Percentiles rank a stretch among this genome's conserved stretches.
Conservation (phyloP, 2,329 filamentous ascomycete genomes). For the Trichoderma endophyticum region DNA sequence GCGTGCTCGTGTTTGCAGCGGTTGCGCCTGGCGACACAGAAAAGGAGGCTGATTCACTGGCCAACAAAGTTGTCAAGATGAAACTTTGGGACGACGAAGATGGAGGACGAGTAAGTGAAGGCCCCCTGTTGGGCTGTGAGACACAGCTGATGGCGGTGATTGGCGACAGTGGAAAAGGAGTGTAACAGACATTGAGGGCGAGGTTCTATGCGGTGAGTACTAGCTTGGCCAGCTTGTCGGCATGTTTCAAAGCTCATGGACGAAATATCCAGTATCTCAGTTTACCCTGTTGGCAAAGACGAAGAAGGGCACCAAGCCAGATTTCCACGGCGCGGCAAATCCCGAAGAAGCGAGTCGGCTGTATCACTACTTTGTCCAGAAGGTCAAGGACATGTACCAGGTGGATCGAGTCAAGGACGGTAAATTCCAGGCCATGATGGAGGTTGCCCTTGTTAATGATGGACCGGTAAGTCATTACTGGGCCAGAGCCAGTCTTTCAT, state of each 20-base stretch:
- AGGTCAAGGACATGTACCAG: constrained; percentile 69
- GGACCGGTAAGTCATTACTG: constrained; percentile 52
- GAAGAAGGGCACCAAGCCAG: constrained; percentile 94
- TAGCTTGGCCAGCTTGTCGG: neutral
- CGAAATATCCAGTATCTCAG: constrained; percentile 71
- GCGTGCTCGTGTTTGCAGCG: constrained; percentile 86
- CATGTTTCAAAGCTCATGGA: neutral
- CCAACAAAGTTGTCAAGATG: constrained; percentile 82
- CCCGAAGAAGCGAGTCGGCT: constrained; percentile 74
- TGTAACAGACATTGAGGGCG: constrained; percentile 83
- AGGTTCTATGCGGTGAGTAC: constrained; percentile 81
- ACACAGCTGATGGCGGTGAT: neutral
- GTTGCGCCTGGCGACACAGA: constrained; percentile 86
- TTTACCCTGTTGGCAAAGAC: constrained; percentile 90
- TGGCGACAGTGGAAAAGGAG: constrained; percentile 76
- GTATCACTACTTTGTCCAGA: constrained; percentile 79
- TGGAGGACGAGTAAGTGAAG: constrained; percentile 57
- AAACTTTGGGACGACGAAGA: constrained; percentile 86
- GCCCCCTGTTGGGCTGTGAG: neutral
- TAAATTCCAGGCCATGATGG: constrained; percentile 99
- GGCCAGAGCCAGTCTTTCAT: neutral
- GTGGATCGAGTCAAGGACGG: constrained; percentile 83
- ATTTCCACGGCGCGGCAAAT: constrained; percentile 85
- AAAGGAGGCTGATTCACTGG: constrained; percentile 81
- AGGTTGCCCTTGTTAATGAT: constrained; percentile 89